phyloP scores from a whole-genome alignment of 129 eudicot genomes.

The Pittosporum tobira region DNA sequence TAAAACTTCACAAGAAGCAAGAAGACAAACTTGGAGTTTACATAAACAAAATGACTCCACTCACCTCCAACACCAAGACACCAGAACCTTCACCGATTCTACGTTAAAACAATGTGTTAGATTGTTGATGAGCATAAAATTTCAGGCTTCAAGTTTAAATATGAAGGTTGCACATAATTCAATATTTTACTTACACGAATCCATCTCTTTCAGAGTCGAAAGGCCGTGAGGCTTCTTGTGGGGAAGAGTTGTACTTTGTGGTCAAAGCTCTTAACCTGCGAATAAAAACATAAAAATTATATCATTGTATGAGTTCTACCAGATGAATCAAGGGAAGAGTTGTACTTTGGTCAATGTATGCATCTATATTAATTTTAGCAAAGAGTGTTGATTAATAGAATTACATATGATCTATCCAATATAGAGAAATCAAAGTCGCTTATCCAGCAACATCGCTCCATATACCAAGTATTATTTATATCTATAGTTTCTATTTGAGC shows the following conservation, averaged over 20 bases:
- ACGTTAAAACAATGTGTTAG: conserved; percentile 20
- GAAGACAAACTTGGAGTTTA: neutral
- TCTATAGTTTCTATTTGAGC: neutral
- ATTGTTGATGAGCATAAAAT: neutral
- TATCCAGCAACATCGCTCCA: no score
- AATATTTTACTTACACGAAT: conserved; percentile 66
- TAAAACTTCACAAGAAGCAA: neutral
- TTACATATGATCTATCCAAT: no score
- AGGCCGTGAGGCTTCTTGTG: conserved; percentile 88
- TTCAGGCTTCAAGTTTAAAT: neutral
- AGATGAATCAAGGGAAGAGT: no score
- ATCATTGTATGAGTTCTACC: neutral
- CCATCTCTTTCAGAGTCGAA: conserved; percentile 94
- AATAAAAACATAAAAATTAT: neutral
- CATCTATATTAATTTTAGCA: no score
- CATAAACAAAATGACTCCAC: conserved; percentile 8
- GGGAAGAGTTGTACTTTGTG: conserved; percentile 62
- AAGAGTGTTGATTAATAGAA: no score
- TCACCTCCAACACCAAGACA: conserved; percentile 86
- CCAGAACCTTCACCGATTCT: conserved; percentile 99
- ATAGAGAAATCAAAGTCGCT: no score
- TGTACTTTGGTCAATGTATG: no score
- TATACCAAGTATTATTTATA: no score
- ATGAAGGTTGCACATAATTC: conserved; percentile 1
- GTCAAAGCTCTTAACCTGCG: conserved; percentile 82